Conservation (phyloP, 73 alveolate species). For the Urostyla sp. region DNA sequence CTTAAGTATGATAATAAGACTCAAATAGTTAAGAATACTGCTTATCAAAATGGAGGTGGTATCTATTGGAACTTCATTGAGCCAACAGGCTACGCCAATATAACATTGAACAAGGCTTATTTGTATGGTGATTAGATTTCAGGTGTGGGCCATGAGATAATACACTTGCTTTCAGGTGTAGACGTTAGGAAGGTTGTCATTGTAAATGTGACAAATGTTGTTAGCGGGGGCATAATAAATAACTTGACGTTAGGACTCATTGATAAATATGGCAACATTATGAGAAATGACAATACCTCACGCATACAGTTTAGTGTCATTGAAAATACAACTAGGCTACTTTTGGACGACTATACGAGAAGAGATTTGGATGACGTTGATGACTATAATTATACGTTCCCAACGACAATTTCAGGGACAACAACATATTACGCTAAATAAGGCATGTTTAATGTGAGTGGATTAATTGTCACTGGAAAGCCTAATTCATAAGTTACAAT, state of each 20-base stretch:
- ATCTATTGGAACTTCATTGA: slow-evolving; percentile 17
- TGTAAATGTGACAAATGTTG: no score
- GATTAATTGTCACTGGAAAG: background rate
- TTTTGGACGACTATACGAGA: background rate
- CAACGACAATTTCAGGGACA: slow-evolving; percentile 1
- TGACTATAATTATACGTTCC: background rate
- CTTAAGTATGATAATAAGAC: background rate
- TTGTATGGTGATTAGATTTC: slow-evolving; percentile 7
- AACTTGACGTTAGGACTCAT: slow-evolving; percentile 12
- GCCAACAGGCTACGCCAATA: background rate
- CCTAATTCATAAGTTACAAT: background rate
- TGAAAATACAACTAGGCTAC: background rate
- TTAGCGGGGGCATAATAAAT: slow-evolving; percentile 38
- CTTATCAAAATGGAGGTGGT: slow-evolving; percentile 25
- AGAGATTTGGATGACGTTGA: no score
- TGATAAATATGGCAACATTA: slow-evolving; percentile 39
- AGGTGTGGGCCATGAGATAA: background rate
- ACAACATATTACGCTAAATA: slow-evolving; percentile 5
- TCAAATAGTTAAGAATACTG: background rate
- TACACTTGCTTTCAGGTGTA: no score
- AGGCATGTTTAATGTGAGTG: slow-evolving; percentile 1
- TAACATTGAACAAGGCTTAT: background rate
- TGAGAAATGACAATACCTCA: background rate
- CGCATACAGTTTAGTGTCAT: slow-evolving; percentile 2
- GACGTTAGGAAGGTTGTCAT: no score